These are phyloP conservation scores for Acer negundo DNA, from an alignment of 345 rosid species.

Conservation along the genomic window DNA sequence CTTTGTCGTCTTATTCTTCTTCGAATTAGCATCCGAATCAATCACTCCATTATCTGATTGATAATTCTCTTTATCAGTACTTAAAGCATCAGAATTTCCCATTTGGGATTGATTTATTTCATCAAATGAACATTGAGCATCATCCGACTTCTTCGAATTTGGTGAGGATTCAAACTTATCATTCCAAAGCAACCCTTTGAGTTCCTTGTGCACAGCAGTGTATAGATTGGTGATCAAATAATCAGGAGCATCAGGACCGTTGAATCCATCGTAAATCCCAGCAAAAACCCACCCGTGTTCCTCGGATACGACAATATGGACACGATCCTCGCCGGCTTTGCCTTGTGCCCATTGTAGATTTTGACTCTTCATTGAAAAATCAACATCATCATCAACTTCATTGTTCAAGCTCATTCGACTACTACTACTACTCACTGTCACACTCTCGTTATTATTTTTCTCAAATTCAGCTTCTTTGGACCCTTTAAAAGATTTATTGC, in stretches of 20 bases:
- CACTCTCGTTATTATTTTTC: conserved; percentile 22
- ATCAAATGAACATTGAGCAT: conserved; percentile 1
- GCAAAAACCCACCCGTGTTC: conserved; percentile 85
- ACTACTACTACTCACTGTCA: conserved; percentile 11
- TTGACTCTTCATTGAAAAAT: conserved; percentile 49
- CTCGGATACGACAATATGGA: conserved; percentile 85
- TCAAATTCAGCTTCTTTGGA: conserved; percentile 39
- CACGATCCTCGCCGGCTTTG: conserved; percentile 95
- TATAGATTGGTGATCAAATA: conserved; percentile 67
- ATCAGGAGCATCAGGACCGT: conserved; percentile 95
- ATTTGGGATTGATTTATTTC: conserved; percentile 8
- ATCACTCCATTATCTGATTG: conserved; percentile 22
- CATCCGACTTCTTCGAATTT: conserved; percentile 10
- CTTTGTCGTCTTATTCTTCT: conserved; percentile 15
- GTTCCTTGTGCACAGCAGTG: conserved; percentile 65
- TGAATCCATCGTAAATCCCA: conserved; percentile 95
- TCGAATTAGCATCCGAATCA: conserved; percentile 34
- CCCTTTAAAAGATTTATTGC: conserved; percentile 49
- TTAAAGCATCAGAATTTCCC: neutral
- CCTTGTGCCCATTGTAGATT: conserved; percentile 95
- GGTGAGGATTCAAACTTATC: conserved; percentile 29
- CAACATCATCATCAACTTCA: conserved; percentile 34
- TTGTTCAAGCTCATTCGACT: conserved; percentile 20
- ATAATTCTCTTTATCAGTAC: conserved; percentile 30
- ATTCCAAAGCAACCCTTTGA: conserved; percentile 63